Conservation (phyloP, 2,329 filamentous ascomycete genomes). For the Talaromyces sp. region DNA sequence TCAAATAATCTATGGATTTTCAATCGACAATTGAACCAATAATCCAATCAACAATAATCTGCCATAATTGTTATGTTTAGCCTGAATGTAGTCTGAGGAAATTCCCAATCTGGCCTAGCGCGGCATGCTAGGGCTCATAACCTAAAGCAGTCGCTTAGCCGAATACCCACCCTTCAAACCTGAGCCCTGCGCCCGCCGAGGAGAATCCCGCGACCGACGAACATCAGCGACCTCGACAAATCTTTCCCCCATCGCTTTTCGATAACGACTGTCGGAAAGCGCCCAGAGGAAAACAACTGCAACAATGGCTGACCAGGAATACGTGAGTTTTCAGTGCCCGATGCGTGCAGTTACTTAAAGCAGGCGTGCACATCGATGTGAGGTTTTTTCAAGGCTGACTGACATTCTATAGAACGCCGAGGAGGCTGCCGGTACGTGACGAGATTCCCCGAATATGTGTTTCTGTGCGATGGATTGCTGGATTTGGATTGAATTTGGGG, state of each 20-base stretch:
- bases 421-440: constrained; percentile 73
- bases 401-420: constrained; percentile 69
- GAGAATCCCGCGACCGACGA: constrained; percentile 22
- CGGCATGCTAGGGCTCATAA: constrained; percentile 30
- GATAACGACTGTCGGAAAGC: constrained; percentile 38
- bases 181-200: constrained; percentile 18
- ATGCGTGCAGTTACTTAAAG: neutral
- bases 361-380: neutral
- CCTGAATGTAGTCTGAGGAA: neutral
- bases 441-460: neutral
- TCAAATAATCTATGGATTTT: neutral
- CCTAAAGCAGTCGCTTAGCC: constrained; percentile 38
- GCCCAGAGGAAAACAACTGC: constrained; percentile 42
- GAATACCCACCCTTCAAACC: constrained; percentile 32
- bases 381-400: constrained; percentile 24
- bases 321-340: constrained; percentile 57
- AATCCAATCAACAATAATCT: neutral
- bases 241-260: constrained; percentile 36
- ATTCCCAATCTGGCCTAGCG: constrained; percentile 22
- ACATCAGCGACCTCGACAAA: constrained; percentile 34
- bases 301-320: constrained; percentile 84
- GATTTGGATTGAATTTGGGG: neutral
- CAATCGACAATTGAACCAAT: neutral
- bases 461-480: neutral
- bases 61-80: neutral